These are phyloP conservation scores for Colletotrichum camelliae DNA, from an alignment of 2,329 filamentous ascomycete genomes.

Conservation along the genomic window DNA sequence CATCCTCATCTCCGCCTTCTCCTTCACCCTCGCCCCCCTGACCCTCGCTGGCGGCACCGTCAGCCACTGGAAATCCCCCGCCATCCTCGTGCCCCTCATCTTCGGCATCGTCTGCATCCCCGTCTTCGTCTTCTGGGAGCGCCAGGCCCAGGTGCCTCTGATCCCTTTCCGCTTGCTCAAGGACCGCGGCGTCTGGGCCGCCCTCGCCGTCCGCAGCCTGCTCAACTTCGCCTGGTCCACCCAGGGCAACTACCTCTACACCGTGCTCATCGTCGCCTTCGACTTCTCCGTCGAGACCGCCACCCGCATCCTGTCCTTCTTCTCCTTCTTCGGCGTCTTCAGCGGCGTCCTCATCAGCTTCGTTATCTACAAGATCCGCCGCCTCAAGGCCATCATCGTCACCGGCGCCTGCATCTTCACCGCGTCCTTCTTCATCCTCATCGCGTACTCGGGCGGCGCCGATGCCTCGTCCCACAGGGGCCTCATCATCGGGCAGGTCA, in stretches of 20 bases:
- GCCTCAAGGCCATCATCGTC: conserved; percentile 64
- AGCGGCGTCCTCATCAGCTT: conserved; percentile 57
- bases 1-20: conserved; percentile 49
- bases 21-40: conserved; percentile 53
- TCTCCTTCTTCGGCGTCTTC: conserved; percentile 58
- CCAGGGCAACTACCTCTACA: conserved; percentile 65
- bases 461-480: conserved; percentile 47
- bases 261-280: conserved; percentile 63
- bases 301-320: conserved; percentile 62
- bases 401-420: conserved; percentile 61
- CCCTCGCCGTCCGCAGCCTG: conserved; percentile 57
- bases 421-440: conserved; percentile 61
- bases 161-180: conserved; percentile 62
- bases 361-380: conserved; percentile 55
- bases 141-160: conserved; percentile 52
- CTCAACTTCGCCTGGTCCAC: conserved; percentile 61
- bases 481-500: conserved; percentile 59
- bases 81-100: conserved; percentile 55
- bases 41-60: conserved; percentile 58
- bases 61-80: conserved; percentile 54
- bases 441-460: conserved; percentile 57
- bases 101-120: conserved; percentile 55
- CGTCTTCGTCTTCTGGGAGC: conserved; percentile 60
- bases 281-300: conserved; percentile 59
- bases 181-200: conserved; percentile 66